Conservation (phyloP, 2,329 filamentous ascomycete species). For the Aspergillus sclerotialis region DNA sequence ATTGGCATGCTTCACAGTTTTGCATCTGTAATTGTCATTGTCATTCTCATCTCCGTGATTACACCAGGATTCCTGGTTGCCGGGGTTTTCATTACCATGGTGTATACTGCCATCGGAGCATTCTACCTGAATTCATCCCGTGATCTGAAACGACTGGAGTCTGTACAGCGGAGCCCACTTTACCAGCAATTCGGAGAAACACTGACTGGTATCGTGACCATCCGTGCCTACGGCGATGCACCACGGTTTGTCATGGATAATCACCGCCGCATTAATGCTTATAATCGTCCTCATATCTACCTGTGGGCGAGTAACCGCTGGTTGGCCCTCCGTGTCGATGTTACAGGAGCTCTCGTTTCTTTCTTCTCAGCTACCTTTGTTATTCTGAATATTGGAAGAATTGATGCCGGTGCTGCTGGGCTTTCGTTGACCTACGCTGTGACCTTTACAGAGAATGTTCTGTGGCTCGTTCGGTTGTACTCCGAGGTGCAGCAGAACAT, state of each 20-base stretch:
- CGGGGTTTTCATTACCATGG: constrained; percentile 70
- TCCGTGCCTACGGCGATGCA: constrained; percentile 92
- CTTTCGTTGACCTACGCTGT: constrained; percentile 93
- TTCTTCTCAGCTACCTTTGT: constrained; percentile 94
- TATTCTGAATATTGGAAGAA: constrained; percentile 69
- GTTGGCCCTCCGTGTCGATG: constrained; percentile 87
- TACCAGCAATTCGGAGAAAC: constrained; percentile 99
- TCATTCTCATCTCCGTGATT: constrained; percentile 77
- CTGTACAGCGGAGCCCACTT: constrained; percentile 84
- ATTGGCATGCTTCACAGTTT: constrained; percentile 66
- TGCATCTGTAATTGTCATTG: constrained; percentile 70
- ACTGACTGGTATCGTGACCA: constrained; percentile 87
- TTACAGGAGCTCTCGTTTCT: constrained; percentile 81
- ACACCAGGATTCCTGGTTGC: constrained; percentile 88
- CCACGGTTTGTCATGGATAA: constrained; percentile 91
- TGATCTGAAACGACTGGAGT: constrained; percentile 91
- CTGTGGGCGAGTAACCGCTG: constrained; percentile 95
- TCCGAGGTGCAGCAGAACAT: constrained; percentile 97
- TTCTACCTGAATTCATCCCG: constrained; percentile 92
- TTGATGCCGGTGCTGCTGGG: constrained; percentile 87
- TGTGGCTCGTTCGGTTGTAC: constrained; percentile 94
- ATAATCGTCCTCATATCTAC: constrained; percentile 90
- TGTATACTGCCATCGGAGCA: constrained; percentile 76
- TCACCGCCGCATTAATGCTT: constrained; percentile 76
- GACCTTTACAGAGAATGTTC: constrained; percentile 90